Evolutionary conservation across 176 grass and related monocot species (phyloP).

Genomic region (Paspalum vaginatum): DNA sequence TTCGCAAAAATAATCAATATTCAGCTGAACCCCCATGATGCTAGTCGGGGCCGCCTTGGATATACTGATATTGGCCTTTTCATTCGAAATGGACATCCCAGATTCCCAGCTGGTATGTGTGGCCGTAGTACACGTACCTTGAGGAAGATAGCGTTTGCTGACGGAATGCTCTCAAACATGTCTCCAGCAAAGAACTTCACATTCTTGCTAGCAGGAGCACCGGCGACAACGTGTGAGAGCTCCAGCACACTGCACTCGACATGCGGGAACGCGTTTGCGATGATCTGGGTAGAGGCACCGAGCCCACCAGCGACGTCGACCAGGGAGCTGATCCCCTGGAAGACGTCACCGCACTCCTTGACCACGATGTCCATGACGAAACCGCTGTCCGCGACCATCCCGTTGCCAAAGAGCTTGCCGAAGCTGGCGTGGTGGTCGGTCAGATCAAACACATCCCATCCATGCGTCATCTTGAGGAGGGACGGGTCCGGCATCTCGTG

Average conservation of each 20-base stretch:
- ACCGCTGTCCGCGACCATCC: constrained; percentile 34
- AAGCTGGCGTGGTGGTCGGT: neutral
- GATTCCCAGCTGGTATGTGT: too few relatives aligned
- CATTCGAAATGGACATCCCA: too few relatives aligned
- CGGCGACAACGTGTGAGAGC: constrained; percentile 48
- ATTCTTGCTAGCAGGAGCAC: neutral
- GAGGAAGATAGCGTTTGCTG: constrained; percentile 44
- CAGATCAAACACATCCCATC: constrained; percentile 21
- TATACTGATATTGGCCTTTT: too few relatives aligned
- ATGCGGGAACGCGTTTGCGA: constrained; percentile 40
- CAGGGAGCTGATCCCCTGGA: constrained; percentile 39
- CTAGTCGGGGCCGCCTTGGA: too few relatives aligned
- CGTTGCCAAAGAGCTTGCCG: constrained; percentile 32
- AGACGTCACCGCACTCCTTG: constrained; percentile 1
- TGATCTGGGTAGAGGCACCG: constrained; percentile 18
- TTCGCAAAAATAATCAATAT: too few relatives aligned
- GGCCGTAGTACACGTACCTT: constrained; percentile 36
- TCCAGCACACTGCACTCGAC: constrained; percentile 54
- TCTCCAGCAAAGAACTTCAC: constrained; percentile 43
- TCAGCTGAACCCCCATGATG: too few relatives aligned
- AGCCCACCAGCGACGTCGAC: constrained; percentile 54
- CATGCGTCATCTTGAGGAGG: neutral
- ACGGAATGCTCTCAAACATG: constrained; percentile 54
- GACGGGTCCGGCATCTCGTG: neutral
- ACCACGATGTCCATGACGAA: constrained; percentile 22